Base-by-base conservation (phyloP, 108 stramenopile genomes). In the Cyclotella kingstonii region DNA sequence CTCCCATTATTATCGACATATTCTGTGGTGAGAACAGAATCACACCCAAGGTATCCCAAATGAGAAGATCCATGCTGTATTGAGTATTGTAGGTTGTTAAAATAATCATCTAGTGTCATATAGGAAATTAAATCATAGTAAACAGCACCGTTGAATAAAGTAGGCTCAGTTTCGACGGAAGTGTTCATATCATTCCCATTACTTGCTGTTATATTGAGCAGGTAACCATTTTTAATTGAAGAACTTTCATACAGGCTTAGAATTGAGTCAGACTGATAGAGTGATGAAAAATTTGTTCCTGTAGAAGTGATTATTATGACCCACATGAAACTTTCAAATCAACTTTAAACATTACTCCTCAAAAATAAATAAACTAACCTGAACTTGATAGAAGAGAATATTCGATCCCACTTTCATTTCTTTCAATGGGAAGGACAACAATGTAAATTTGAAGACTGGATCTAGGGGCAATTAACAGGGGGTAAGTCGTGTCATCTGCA, bases 1-100 rank as follows among this genome's bases (percentile, higher is more conserved):
- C 54, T 56, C 2, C 70, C 70, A 31, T 63, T 54, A 18, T 44
- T 62, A 47, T 71, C 70, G 11, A 71, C 22, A 22, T 56, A 71
- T 7, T 61, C 70, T 29, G 70, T 63, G 3, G 17, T 30, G 0
- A 71, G 4, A 5, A 30, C 15, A 4, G 30, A 26, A 48, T 71
- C 60, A 23, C 70, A 71, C 4, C 67, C 67, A 8, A 36, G 47
- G 15, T 40, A 54, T 11, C 54, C 66, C 6, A 47, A 34, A n/a
- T 46, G 19, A 23, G 27, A 25, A 4, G 22, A 27, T 14, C 60
- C 70, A 6, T 51, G 52, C 14, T 36, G 58, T 14, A 56, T 33
- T 31, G 60, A 62, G 41, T 71, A 54, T 31, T 71, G 45, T 51
- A 69, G 29, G 21, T 43, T 28, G 14, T 53, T 44, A 33, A 21